Base-by-base conservation (phyloP, 176 grass and related monocot genomes). In the Musa troglodytarum region DNA sequence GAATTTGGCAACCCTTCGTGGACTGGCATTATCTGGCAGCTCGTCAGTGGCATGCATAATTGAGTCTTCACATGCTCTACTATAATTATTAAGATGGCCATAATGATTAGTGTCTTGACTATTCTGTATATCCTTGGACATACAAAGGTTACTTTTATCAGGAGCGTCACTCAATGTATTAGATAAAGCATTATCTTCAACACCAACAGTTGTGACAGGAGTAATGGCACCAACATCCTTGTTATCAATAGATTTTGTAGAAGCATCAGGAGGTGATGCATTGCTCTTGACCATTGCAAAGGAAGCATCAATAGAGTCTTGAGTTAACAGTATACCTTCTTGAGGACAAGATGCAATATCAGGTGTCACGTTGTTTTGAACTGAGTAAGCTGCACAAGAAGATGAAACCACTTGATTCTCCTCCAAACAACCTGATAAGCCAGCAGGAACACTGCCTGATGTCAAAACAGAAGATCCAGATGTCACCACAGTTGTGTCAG, bases 401-500 rank as follows among this genome's bases (percentile, higher is more conserved):
- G 83, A 88, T 54, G 74, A 79, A 72, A 73, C 76, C 25, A 84
- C 73, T 69, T 76, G 83, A 74, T 72, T 80, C 77, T 78, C 81
- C 76, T 89, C 86, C 69, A 80, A 86, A 72, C 49, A 80, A 71
- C 76, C 52, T 74, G 81, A 88, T 88, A 69, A 77, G 68, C 75
- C 79, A 89, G 77, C 49, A 65, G 29, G 79, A 84, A 58, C 52
- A 85, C 58, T 75, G 62, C 22, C 74, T 69, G 77, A 78, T 81
- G 66, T 89, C 28, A 85, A 92, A 73, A 52, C 75, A 78, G 82
- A 87, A 78, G 82, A 82, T 64, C 55, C 71, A 71, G 86, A 86
- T 66, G 81, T 86, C 54, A 81, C 69, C 71, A 65, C 67, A 81
- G 78, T 81, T 67, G 73, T 73, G 72, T 77, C 83, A 62, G 59